phyloP scores from a whole-genome alignment of 2,329 filamentous ascomycete genomes.

The Curvularia sp. region DNA sequence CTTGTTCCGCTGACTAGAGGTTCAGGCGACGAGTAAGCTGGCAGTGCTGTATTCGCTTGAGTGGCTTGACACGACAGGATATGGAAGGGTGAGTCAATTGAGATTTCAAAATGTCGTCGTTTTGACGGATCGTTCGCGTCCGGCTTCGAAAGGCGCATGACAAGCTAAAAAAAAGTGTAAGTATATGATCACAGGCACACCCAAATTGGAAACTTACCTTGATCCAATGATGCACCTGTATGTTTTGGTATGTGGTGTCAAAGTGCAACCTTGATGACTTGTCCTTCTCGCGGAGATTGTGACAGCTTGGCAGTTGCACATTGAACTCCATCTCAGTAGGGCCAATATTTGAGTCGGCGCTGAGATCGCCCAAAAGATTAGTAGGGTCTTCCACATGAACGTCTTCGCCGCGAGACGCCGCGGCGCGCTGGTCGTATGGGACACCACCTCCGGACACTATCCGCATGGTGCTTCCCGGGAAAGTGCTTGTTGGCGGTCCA shows the following conservation, averaged over 20 bases:
- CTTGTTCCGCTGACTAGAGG: conserved; percentile 38
- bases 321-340: conserved; percentile 95
- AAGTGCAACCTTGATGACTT: conserved; percentile 74
- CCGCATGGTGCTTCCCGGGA: conserved; percentile 75
- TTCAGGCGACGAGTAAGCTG: conserved; percentile 73
- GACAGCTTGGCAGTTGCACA: conserved; percentile 87
- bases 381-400: conserved; percentile 62
- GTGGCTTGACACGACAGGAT: conserved; percentile 94
- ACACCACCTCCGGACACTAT: conserved; percentile 83
- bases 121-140: conserved; percentile 80
- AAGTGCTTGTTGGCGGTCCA: conserved; percentile 73
- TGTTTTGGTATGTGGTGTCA: conserved; percentile 91
- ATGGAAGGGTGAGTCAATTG: conserved; percentile 93
- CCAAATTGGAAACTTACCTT: conserved; percentile 66
- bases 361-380: conserved; percentile 82
- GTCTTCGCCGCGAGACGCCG: conserved; percentile 63
- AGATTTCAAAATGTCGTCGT: conserved; percentile 91
- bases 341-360: conserved; percentile 75
- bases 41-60: conserved; percentile 84
- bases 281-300: conserved; percentile 78
- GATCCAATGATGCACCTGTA: conserved; percentile 95
- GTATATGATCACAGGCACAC: conserved; percentile 7
- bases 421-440: conserved; percentile 65
- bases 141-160: conserved; percentile 86
- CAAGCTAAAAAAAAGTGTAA: conserved; percentile 65